Percentiles rank a stretch among this genome's conserved stretches.
These are phyloP conservation scores for Stipa capillata DNA, from an alignment of 176 grass and related monocot species.

Conservation along the genomic window DNA sequence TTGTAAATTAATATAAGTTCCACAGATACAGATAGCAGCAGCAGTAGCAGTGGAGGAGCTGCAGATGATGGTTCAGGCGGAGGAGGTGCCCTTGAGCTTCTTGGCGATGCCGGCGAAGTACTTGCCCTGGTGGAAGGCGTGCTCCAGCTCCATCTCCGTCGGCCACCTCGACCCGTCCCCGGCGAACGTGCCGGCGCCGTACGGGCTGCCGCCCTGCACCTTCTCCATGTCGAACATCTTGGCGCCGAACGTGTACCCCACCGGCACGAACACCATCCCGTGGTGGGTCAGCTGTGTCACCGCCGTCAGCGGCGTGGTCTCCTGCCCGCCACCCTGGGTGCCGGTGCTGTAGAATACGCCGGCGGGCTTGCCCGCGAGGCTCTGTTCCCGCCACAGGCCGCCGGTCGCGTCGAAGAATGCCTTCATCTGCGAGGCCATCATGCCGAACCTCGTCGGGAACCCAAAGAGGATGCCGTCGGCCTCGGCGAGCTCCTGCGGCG, in stretches of 20 bases:
- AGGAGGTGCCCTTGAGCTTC: constrained; percentile 55
- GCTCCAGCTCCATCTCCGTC: constrained; percentile 59
- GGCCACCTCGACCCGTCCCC: constrained; percentile 68
- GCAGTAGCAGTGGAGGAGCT: no score
- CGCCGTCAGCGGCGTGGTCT: constrained; percentile 53
- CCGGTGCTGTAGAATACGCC: constrained; percentile 51
- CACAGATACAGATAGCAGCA: constrained; percentile 4
- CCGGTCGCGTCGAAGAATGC: constrained; percentile 43
- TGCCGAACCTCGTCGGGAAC: constrained; percentile 48
- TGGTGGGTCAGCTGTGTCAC: constrained; percentile 71
- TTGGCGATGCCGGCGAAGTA: constrained; percentile 78
- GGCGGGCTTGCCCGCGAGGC: constrained; percentile 49
- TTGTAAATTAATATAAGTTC: background rate
- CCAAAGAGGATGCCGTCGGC: constrained; percentile 47
- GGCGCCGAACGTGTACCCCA: constrained; percentile 70
- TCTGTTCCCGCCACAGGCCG: constrained; percentile 42
- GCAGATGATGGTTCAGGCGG: constrained; percentile 16
- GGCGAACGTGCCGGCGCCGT: constrained; percentile 59
- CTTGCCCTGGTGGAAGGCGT: constrained; percentile 90
- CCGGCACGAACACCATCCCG: constrained; percentile 74
- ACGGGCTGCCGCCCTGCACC: constrained; percentile 64
- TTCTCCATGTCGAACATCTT: constrained; percentile 64
- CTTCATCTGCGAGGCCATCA: constrained; percentile 52
- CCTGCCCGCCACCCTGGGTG: constrained; percentile 48
- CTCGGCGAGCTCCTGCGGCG: constrained; percentile 36